These are phyloP conservation scores for Cunninghamia lanceolata DNA, from an alignment of 75 land plant species.

Conservation along the genomic window DNA sequence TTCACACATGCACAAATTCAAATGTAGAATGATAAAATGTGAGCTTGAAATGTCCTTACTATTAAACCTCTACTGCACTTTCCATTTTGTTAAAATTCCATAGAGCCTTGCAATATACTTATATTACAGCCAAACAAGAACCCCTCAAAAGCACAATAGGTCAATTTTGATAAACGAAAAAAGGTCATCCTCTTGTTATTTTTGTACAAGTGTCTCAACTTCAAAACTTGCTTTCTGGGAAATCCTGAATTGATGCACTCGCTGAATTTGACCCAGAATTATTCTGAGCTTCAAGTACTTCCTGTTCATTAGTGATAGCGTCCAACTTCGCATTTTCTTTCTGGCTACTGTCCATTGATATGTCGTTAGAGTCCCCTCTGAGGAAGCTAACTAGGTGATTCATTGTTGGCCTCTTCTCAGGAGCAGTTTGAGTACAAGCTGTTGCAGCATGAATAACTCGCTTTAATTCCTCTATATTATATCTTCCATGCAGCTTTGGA, in stretches of 20 bases:
- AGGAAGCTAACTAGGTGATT: conserved; percentile 61
- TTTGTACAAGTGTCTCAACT: too few relatives aligned
- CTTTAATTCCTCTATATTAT: conserved; percentile 41
- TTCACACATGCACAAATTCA: too few relatives aligned
- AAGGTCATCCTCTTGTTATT: too few relatives aligned
- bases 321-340: neutral
- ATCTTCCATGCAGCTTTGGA: conserved; percentile 55
- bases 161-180: too few relatives aligned
- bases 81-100: too few relatives aligned
- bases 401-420: conserved; percentile 83
- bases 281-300: neutral
- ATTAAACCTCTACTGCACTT: too few relatives aligned
- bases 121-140: too few relatives aligned
- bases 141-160: too few relatives aligned
- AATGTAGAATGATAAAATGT: too few relatives aligned
- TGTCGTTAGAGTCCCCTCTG: conserved; percentile 44
- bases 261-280: neutral
- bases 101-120: too few relatives aligned
- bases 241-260: neutral
- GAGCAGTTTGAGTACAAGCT: conserved; percentile 52
- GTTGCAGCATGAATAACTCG: conserved; percentile 49
- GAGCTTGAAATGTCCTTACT: too few relatives aligned
- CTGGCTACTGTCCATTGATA: neutral
- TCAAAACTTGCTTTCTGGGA: too few relatives aligned
- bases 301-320: neutral